Base-by-base conservation (phyloP, 2,329 filamentous ascomycete genomes). In the Fusarium clavum region DNA sequence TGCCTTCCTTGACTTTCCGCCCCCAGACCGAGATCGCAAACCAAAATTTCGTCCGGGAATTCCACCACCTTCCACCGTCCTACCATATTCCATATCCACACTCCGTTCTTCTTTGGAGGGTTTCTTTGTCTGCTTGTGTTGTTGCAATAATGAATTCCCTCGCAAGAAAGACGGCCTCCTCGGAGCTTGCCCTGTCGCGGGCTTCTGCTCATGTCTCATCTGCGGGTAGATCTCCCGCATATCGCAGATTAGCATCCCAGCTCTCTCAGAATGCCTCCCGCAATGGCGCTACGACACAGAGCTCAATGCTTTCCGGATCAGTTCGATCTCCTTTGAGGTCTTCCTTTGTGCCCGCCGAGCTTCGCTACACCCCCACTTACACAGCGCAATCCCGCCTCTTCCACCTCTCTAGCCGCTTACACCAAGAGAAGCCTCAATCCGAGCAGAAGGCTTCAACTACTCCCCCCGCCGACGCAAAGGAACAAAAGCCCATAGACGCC, bases 151-250 rank as follows among this genome's bases (percentile, higher is more conserved):
- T 87, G 85, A 83, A 81, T 74, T 81, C 82, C 62, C 73, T 85
- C 61, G 78, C 81, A 72, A 82, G 76, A 81, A 83, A 81, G 80
- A 82, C 76, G 58, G 73, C 71, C 45, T 79, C 79, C 69, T 78
- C 83, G 71, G 79, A 83, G 67, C 78, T 78, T 72, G 79, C 79
- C 70, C 76, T 85, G 45, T 77, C 80, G 20, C 79, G 83, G 77
- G 80, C 80, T 56, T 80, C 83, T 69, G 76, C 80, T 61, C 79
- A 81, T 51, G 70, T 66, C 67, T 76, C 79, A 69, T 78, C 81
- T 57, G 75, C 80, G 69, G 79, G 82, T 77, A 83, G 81, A 79
- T 82, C 83, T 56, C 83, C 84, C 59, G 82, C 84, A 24, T 84
- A 83, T 70, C 79, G 81, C 75, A 82, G 84, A 79, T 81, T 87